Percentiles rank a stretch among this genome's conserved stretches.
Evolutionary conservation across 306 rosid genomes (phyloP).

Genomic region (Cicer yamashitae): DNA sequence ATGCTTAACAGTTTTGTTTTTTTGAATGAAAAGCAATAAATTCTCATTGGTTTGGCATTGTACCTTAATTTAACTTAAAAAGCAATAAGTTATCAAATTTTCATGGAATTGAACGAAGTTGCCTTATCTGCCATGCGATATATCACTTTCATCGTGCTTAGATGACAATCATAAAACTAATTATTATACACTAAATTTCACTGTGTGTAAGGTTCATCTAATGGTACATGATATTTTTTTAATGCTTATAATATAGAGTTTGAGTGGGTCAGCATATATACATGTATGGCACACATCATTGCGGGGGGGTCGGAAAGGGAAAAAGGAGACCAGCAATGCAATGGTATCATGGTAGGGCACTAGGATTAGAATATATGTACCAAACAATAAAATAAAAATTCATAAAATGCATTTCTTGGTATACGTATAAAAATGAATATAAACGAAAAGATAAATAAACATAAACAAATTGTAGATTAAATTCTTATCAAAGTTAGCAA

Average conservation of each 20-base stretch:
- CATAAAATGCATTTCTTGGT: neutral
- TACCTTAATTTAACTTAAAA: too few species aligned
- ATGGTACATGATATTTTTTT: neutral
- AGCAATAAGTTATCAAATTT: neutral
- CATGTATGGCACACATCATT: slow-evolving; percentile 39
- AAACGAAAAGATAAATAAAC: neutral
- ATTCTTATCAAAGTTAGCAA: neutral
- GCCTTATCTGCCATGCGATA: slow-evolving; percentile 2
- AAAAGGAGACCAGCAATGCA: slow-evolving; percentile 12
- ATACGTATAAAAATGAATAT: neutral
- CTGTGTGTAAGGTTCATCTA: neutral
- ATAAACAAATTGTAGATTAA: neutral
- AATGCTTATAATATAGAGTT: slow-evolving; percentile 1
- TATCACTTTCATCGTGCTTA: slow-evolving; percentile 38
- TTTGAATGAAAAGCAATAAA: slow-evolving; percentile 5
- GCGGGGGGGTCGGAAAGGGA: neutral
- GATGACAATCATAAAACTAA: slow-evolving; percentile 33
- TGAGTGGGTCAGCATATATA: slow-evolving; percentile 30
- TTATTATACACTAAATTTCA: neutral
- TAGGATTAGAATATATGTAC: slow-evolving; percentile 19
- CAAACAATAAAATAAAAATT: neutral
- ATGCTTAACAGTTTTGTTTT: slow-evolving; percentile 1
- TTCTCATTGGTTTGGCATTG: slow-evolving; percentile 3
- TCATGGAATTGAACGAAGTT: slow-evolving; percentile 7
- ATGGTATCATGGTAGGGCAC: slow-evolving; percentile 34